A percentile compares a stretch with the other conserved stretches of the same genome.
Conservation (phyloP, 2,329 filamentous ascomycete genomes). For the Fusarium gaditjirri region DNA sequence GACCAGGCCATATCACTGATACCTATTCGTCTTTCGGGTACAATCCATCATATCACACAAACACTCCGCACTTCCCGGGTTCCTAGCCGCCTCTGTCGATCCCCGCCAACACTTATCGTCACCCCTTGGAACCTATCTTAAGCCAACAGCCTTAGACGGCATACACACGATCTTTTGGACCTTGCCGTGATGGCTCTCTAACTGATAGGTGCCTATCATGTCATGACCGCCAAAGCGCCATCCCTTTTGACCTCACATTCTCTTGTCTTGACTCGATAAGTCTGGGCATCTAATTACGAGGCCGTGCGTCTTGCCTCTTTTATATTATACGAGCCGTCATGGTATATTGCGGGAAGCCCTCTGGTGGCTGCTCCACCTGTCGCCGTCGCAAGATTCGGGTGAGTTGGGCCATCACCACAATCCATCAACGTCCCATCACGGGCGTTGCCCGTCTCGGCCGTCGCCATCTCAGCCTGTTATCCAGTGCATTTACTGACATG, state of each 20-base stretch:
- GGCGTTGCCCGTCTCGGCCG: neutral
- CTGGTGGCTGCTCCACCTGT: slow-evolving; percentile 66
- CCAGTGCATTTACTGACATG: slow-evolving; percentile 6
- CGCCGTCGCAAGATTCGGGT: slow-evolving; percentile 67
- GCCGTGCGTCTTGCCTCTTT: slow-evolving; percentile 1
- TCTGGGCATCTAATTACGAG: neutral
- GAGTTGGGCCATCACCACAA: slow-evolving; percentile 45
- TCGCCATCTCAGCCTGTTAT: neutral
- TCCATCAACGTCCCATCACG: neutral
- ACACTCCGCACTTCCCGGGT: neutral
- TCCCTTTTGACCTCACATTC: neutral
- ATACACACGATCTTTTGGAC: neutral
- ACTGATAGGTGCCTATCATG: slow-evolving; percentile 33
- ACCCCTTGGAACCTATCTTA: neutral
- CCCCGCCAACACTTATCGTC: neutral
- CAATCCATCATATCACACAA: neutral
- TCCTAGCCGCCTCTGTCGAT: neutral
- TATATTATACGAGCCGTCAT: slow-evolving; percentile 48
- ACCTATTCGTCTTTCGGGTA: neutral
- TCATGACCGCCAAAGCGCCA: slow-evolving; percentile 29
- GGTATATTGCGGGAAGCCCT: slow-evolving; percentile 69
- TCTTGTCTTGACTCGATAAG: slow-evolving; percentile 2
- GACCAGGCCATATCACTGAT: neutral
- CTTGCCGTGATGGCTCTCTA: neutral
- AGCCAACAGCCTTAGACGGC: slow-evolving; percentile 2